Percentiles rank a stretch among this genome's conserved stretches.
Conservation (phyloP, 169 alveolate genomes). For the Babesia gibsoni region DNA sequence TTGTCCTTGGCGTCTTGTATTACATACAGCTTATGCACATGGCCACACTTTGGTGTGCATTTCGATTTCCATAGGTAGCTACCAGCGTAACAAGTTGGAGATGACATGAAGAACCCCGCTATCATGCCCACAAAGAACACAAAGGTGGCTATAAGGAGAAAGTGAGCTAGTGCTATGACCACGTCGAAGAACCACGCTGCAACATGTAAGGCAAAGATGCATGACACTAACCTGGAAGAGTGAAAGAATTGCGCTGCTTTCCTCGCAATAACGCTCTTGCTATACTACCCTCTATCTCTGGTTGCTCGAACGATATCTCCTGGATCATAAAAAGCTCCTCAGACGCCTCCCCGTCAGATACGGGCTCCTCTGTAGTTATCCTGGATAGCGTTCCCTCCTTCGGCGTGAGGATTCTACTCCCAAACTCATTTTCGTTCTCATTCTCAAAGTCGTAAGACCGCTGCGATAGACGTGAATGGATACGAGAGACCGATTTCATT, state of each 20-base stretch:
- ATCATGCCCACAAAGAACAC: conserved; percentile 38
- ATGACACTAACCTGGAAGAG: conserved; percentile 45
- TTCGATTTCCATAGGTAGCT: conserved; percentile 6
- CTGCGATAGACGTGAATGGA: background rate
- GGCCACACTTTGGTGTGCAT: background rate
- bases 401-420: background rate
- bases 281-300: conserved; percentile 43
- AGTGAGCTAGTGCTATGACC: conserved; percentile 11
- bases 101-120: conserved; percentile 21
- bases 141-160: conserved; percentile 8
- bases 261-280: background rate
- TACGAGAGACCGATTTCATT: background rate
- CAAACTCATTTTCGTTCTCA: background rate
- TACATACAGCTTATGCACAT: conserved; percentile 21
- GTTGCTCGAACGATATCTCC: conserved; percentile 47
- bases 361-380: conserved; percentile 1
- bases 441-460: conserved; percentile 36
- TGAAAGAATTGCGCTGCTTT: conserved; percentile 27
- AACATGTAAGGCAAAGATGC: background rate
- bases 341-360: conserved; percentile 16
- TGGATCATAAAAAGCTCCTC: conserved; percentile 37
- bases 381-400: background rate
- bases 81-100: conserved; percentile 46
- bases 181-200: conserved; percentile 32
- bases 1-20: background rate